phyloP scores from a whole-genome alignment of 768 basidiomycete genomes.

The Gautieria morchelliformis region DNA sequence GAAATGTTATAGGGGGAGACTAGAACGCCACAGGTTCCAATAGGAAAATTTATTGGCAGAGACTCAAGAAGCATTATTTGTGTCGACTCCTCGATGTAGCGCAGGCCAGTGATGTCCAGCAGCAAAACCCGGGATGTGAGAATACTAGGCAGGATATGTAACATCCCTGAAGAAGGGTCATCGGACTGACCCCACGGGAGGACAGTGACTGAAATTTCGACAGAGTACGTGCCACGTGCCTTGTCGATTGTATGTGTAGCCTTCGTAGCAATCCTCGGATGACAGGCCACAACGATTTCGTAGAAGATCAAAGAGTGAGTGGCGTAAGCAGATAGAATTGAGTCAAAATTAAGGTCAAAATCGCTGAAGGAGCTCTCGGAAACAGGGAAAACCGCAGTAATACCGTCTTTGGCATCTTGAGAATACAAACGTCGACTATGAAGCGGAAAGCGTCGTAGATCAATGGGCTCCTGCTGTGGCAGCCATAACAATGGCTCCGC shows the following conservation, averaged over 20 bases:
- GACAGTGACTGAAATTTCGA: not conserved
- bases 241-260: constrained; percentile 28
- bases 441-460: no score
- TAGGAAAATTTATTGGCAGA: constrained; percentile 24
- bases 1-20: constrained; percentile 18
- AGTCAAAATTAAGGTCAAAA: constrained; percentile 20
- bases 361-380: constrained; percentile 23
- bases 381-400: constrained; percentile 44
- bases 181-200: constrained; percentile 4
- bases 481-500: no score
- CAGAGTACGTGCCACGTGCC: constrained; percentile 11
- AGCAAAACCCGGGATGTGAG: constrained; percentile 44
- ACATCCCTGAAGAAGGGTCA: constrained; percentile 17
- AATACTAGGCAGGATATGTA: constrained; percentile 30
- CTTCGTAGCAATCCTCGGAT: constrained; percentile 25
- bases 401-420: constrained; percentile 17
- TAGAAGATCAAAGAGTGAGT: constrained; percentile 20
- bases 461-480: no score
- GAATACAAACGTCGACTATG: not conserved
- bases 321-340: constrained; percentile 32
- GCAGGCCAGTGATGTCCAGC: constrained; percentile 38
- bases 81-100: constrained; percentile 22
- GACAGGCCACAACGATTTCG: constrained; percentile 41
- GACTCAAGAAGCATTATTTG: constrained; percentile 35
- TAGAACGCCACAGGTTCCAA: constrained; percentile 32